A percentile compares a stretch with the other conserved stretches of the same genome.
These are phyloP conservation scores for Podospora pseudoanserina DNA, from an alignment of 495 filamentous ascomycete species.

Conservation along the genomic window DNA sequence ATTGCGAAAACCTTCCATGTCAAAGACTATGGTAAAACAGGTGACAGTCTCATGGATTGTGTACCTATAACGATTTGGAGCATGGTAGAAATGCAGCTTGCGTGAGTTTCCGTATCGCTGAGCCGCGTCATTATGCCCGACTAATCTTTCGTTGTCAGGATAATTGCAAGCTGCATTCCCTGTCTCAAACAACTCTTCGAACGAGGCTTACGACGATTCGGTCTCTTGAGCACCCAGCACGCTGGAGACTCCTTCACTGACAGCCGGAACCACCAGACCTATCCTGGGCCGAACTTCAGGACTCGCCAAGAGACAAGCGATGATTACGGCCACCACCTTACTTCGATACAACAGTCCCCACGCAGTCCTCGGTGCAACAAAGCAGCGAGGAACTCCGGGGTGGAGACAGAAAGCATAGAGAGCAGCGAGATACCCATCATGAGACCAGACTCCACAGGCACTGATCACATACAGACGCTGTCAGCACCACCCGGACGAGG, in stretches of 20 bases:
- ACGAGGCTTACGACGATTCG: background rate
- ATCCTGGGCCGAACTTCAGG: background rate
- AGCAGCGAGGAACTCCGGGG: background rate
- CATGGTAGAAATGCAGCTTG: conserved; percentile 29
- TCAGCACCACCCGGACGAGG: background rate
- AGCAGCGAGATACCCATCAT: background rate
- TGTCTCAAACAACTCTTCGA: conserved; percentile 8
- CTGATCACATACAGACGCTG: background rate
- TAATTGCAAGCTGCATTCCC: conserved; percentile 17
- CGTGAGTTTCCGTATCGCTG: conserved; percentile 6
- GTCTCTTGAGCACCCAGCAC: background rate
- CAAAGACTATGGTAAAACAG: conserved; percentile 23
- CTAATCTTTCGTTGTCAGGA: background rate
- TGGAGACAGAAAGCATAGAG: background rate
- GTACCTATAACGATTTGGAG: conserved; percentile 29
- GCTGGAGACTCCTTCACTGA: background rate
- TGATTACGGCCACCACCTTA: background rate
- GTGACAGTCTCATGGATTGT: conserved; percentile 22
- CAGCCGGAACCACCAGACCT: background rate
- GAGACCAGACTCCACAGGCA: background rate
- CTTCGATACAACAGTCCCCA: background rate
- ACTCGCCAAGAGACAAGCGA: background rate
- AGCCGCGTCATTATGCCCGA: background rate
- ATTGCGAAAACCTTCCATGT: conserved; percentile 30
- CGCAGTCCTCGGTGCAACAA: background rate